phyloP scores from a whole-genome alignment of 2,329 filamentous ascomycete species.

The Fusarium tanahbumbuense region DNA sequence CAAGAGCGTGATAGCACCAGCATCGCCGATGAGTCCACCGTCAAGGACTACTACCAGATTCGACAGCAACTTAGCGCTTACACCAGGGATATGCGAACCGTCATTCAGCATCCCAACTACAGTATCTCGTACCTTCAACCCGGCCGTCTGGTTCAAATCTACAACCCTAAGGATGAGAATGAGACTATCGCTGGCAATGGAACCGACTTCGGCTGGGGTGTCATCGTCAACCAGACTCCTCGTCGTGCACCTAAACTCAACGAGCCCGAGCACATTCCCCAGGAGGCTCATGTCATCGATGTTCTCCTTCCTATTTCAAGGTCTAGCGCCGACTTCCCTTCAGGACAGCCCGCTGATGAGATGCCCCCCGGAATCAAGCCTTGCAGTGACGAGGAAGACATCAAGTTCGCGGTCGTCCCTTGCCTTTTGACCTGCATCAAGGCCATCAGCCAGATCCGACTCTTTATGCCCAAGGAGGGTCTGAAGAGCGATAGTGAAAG shows the following conservation, averaged over 20 bases:
- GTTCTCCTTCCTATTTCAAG: slow-evolving; percentile 75
- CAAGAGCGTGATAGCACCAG: slow-evolving; percentile 76
- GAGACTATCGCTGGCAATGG: slow-evolving; percentile 52
- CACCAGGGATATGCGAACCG: slow-evolving; percentile 87
- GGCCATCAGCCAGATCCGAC: slow-evolving; percentile 82
- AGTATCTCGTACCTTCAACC: slow-evolving; percentile 85
- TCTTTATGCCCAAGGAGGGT: slow-evolving; percentile 82
- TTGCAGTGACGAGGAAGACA: slow-evolving; percentile 46
- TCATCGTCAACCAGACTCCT: slow-evolving; percentile 78
- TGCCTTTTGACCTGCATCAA: slow-evolving; percentile 88
- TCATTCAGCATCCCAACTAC: slow-evolving; percentile 92
- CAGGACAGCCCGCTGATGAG: slow-evolving; percentile 52
- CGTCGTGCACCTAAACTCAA: slow-evolving; percentile 75
- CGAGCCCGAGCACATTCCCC: slow-evolving; percentile 74
- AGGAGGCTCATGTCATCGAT: slow-evolving; percentile 85
- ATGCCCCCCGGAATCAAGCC: slow-evolving; percentile 71
- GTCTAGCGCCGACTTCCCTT: slow-evolving; percentile 60
- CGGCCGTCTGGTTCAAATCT: slow-evolving; percentile 89
- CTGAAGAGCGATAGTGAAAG: slow-evolving; percentile 74
- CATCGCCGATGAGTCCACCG: slow-evolving; percentile 86
- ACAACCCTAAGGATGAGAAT: slow-evolving; percentile 68
- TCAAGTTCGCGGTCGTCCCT: slow-evolving; percentile 67
- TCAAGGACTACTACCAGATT: slow-evolving; percentile 94
- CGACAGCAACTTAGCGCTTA: slow-evolving; percentile 86
- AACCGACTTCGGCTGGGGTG: slow-evolving; percentile 92